Base-by-base conservation (phyloP, 2,329 filamentous ascomycete genomes). In the Aspergillus flavus region DNA sequence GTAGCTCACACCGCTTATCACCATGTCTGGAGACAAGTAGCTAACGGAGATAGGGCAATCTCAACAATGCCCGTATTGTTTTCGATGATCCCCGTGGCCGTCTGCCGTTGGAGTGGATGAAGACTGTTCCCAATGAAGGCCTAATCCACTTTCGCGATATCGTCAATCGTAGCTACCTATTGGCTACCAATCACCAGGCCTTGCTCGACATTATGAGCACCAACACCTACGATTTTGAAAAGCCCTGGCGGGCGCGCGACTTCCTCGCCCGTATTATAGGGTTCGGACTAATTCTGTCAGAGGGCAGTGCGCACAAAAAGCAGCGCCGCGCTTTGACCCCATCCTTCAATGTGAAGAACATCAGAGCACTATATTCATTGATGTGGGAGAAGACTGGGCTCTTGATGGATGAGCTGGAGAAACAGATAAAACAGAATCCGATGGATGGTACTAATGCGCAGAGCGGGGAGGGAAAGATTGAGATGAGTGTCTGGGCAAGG, bases 151-250 rank as follows among this genome's bases (percentile, higher is more conserved):
- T 86, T 68, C 78, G 79, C 21, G 79, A 82, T 68, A 71, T 79
- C 48, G 79, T 85, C 69, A 83, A 83, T 61, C 66, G 67, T 14
- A 72, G 68, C 39, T 68, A 69, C 43, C 65, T 77, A 6, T 28
- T 78, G 6, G 67, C 71, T 1, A 78, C 76, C 0, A 78, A 70
- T 48, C 76, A 76, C 54, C 72, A 77, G 55, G 79, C 81, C 2
- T 67, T 86, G 6, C 75, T 81, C n/a, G 84, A 85, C 41, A 76
- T 86, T 12, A 79, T 86, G 61, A 83, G 84, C 43, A 80, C 83
- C 46, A 82, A 82, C 45, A 81, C 79, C 4, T 86, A 86, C 61
- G 83, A 86, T 63, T 85, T 84, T 57, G 81, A 84, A 67, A 86
- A 86, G 67, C 83, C 83, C 6, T 72, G 72, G 53, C 75, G 74